Evolutionary conservation across 1,284 basidiomycete genomes (phyloP).

Genomic region (Sporisorium reilianum): DNA sequence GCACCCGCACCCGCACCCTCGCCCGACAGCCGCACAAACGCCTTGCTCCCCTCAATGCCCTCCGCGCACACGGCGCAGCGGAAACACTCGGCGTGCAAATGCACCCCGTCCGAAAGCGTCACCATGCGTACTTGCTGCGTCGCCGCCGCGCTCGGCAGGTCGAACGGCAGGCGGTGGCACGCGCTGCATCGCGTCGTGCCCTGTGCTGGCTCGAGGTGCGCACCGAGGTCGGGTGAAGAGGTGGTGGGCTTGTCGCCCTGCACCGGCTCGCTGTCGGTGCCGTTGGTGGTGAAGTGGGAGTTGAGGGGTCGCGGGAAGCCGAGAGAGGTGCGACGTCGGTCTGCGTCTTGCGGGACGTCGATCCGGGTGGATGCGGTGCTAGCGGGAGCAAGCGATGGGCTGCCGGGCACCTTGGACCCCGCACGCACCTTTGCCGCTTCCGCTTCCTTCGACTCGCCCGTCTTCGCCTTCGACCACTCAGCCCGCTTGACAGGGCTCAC

Average conservation of each 20-base stretch:
- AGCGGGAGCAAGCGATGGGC: conserved; percentile 12
- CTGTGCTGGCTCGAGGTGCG: conserved; percentile 17
- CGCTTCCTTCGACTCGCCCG: background rate
- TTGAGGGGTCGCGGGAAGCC: conserved; percentile 42
- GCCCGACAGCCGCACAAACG: conserved; percentile 39
- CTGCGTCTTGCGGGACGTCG: background rate
- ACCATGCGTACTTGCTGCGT: conserved; percentile 47
- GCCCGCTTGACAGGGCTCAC: conserved; percentile 47
- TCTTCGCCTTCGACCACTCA: background rate
- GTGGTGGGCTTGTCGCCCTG: conserved; percentile 16
- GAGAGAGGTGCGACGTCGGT: conserved; percentile 14
- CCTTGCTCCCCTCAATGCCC: conserved; percentile 39
- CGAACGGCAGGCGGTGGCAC: conserved; percentile 53
- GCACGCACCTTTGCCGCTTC: background rate
- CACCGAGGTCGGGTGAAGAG: background rate
- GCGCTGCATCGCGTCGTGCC: conserved; percentile 26
- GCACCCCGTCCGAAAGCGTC: conserved; percentile 23
- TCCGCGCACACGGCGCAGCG: conserved; percentile 41
- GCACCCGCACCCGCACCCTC: conserved; percentile 4
- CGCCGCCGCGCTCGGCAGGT: no score
- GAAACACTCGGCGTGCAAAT: conserved; percentile 59
- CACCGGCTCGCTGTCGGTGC: conserved; percentile 1
- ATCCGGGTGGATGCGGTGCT: background rate
- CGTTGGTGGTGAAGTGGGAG: background rate
- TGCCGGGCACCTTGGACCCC: conserved; percentile 27